Evolutionary conservation across 495 filamentous ascomycete genomes (phyloP), one percentile per base, ranked within the genome.

Genomic region (Daldinia bambusicola): DNA sequence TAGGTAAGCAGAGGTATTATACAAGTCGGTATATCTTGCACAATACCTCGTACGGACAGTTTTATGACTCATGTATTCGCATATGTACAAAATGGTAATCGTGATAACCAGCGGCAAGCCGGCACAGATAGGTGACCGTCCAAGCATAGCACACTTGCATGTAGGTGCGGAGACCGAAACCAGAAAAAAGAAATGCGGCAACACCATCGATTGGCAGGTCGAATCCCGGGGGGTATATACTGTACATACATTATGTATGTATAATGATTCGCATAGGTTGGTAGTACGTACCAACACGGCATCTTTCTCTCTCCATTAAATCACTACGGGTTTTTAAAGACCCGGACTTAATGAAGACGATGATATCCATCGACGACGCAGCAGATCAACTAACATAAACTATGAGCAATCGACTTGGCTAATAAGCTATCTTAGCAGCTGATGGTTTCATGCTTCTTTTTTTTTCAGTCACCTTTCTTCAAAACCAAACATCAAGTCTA

Each of bases 131-230:
- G 18, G 18, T 48, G 43, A 48, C 43, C 14, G 31, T 53, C 51
- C 51, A 32, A 31, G 32, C 31, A 56, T 37, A 34, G 14, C 14
- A 38, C 6, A 32, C 2, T 52, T n/a, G 16, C 18, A 62, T 53
- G 34, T 26, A 69, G n/a, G 5, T 36, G 56, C 55, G 36, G 55
- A 36, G 56, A 36, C 43, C 43, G 18, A 36, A 26, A 31, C 51
- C 26, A 26, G 26, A 9, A 41, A 31, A 48, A 41, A 63, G 30
- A 12, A 40, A 16, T 26, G 55, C 45, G 61, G 61, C 50, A 64
- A 53, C 43, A 16, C 34, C 43, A 18, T 13, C 55, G 12, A 69
- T 69, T 69, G 67, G 61, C 26, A 13, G 36, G 36, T 34, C 41
- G 13, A 13, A 38, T 63, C 45, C 55, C 36, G 30, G 8, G 20